Conservation (phyloP, 1,284 basidiomycete genomes). For the Uromyces viciae-fabae region DNA sequence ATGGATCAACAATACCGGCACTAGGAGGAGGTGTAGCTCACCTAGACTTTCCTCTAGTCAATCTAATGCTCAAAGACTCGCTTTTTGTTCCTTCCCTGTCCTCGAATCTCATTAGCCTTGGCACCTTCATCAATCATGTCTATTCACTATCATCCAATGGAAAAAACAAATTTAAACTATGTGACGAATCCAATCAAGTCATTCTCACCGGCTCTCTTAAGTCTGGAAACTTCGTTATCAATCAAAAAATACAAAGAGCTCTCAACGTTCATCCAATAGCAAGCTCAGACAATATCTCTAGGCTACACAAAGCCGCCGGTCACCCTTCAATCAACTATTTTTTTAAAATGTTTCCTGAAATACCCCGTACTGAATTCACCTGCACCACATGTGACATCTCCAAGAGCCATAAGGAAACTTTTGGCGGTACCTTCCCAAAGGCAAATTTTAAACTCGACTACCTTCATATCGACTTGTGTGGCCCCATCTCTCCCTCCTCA, state of each 20-base stretch:
- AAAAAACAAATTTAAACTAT: background rate
- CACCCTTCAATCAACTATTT: background rate
- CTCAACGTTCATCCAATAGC: background rate
- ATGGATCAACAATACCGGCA: background rate
- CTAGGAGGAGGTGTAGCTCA: background rate
- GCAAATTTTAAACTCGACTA: background rate
- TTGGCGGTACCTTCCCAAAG: background rate
- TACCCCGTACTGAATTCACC: slow-evolving; percentile 8
- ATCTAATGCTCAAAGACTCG: background rate
- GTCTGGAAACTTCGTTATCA: background rate
- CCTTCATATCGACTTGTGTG: background rate
- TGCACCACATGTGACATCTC: background rate
- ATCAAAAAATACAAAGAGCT: background rate
- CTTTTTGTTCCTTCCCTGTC: background rate
- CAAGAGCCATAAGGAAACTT: background rate
- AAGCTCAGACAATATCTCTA: background rate
- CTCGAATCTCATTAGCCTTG: background rate
- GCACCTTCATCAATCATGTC: background rate
- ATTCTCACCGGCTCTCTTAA: background rate
- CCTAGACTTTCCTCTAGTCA: background rate
- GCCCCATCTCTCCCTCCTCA: background rate
- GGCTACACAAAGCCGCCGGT: background rate
- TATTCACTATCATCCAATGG: background rate
- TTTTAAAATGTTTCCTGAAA: slow-evolving; percentile 9
- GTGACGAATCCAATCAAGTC: background rate